Evolutionary conservation across 371 early-diverging fungal genomes (phyloP).

Genomic region (Batrachochytrium dendrobatidis): DNA sequence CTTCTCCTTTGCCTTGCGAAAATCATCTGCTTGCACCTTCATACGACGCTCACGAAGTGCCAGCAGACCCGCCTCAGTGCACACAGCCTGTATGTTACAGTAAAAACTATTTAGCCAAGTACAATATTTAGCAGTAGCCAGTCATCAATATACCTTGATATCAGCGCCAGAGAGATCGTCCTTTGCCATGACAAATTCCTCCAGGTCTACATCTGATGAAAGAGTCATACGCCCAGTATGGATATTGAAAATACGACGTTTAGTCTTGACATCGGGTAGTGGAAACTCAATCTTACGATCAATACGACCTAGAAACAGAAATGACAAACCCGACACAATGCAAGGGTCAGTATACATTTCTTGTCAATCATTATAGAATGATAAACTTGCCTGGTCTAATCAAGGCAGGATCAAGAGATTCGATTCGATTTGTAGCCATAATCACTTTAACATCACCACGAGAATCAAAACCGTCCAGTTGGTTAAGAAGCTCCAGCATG

Average conservation of each 20-base stretch:
- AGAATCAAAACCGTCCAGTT: constrained; percentile 99
- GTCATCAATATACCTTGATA: constrained; percentile 59
- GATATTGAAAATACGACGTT: constrained; percentile 98
- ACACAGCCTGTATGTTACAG: constrained; percentile 74
- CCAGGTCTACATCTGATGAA: constrained; percentile 94
- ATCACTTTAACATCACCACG: constrained; percentile 98
- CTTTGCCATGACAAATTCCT: constrained; percentile 93
- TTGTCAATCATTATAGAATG: no score
- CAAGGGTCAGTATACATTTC: background rate
- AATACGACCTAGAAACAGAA: no score
- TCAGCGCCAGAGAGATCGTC: constrained; percentile 98
- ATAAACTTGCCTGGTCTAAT: constrained; percentile 91
- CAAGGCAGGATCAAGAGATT: constrained; percentile 96
- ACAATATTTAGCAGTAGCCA: background rate
- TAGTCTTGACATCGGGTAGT: constrained; percentile 94
- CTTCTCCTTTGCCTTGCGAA: constrained; percentile 99
- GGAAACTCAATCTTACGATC: constrained; percentile 99
- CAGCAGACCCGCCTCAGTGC: constrained; percentile 99
- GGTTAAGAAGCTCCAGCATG: constrained; percentile 87
- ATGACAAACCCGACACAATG: constrained; percentile 53
- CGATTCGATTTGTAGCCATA: constrained; percentile 99
- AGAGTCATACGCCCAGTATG: constrained; percentile 99
- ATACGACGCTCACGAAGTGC: constrained; percentile 98
- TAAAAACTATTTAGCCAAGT: background rate
- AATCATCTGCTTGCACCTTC: constrained; percentile 99